Evolutionary conservation across 73 alveolate genomes (phyloP).

Genomic region (Paramecium sonneborni): DNA sequence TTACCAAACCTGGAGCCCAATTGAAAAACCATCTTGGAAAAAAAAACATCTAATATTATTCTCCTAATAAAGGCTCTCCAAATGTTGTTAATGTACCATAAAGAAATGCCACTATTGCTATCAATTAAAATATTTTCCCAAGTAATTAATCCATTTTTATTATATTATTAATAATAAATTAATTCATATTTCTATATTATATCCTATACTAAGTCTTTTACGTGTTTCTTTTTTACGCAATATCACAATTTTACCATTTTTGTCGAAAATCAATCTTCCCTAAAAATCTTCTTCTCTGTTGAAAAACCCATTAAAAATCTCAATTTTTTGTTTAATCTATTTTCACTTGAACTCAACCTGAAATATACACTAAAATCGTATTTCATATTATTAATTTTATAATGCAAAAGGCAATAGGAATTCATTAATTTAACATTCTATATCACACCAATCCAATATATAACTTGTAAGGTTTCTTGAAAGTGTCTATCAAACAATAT

Average conservation of each 20-base stretch:
- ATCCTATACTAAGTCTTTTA: neutral
- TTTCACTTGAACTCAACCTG: neutral
- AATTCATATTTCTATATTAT: neutral
- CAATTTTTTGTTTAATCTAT: neutral
- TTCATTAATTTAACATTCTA: no score
- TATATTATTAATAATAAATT: neutral
- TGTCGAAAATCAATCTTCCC: neutral
- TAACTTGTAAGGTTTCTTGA: no score
- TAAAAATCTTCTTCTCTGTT: neutral
- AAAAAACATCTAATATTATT: neutral
- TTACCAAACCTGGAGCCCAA: conserved; percentile 28
- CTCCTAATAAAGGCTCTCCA: neutral
- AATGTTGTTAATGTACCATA: conserved; percentile 42
- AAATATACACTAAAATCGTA: neutral
- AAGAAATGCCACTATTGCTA: neutral
- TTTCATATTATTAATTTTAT: neutral
- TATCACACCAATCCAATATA: no score
- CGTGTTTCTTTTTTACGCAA: neutral
- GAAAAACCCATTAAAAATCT: neutral
- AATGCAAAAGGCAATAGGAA: no score
- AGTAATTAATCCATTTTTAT: conserved; percentile 27
- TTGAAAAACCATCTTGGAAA: conserved; percentile 54
- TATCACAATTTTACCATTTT: neutral
- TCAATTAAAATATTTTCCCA: conserved; percentile 19
- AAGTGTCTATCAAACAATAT: no score